A percentile compares a stretch with the other conserved stretches of the same genome.
Conservation (phyloP, 305 asterid species). For the Fraxinus ornus region DNA sequence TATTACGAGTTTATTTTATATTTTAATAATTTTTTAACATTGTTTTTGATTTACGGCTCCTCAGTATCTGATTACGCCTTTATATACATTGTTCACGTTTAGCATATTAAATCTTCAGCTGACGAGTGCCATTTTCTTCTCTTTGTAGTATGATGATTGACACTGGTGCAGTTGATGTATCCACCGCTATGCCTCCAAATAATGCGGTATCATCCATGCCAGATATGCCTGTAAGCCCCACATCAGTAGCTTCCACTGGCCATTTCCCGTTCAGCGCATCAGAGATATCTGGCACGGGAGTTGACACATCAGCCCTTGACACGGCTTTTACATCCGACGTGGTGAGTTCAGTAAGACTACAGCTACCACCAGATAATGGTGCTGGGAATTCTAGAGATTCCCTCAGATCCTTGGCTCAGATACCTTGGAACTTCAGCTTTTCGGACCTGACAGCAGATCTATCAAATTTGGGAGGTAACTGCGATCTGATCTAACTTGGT, state of each 20-base stretch:
- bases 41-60: no score
- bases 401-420: constrained; percentile 58
- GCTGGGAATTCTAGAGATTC: constrained; percentile 63
- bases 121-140: constrained; percentile 4
- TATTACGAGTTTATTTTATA: no score
- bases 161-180: constrained; percentile 41
- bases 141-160: constrained; percentile 48
- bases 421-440: constrained; percentile 76
- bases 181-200: constrained; percentile 48
- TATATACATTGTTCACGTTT: neutral
- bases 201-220: constrained; percentile 55
- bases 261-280: constrained; percentile 69
- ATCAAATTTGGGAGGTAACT: constrained; percentile 73
- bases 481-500: neutral
- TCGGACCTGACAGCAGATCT: constrained; percentile 71
- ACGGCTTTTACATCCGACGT: constrained; percentile 70
- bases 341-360: constrained; percentile 55
- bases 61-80: no score
- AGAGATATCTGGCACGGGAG: constrained; percentile 66
- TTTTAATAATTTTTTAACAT: no score
- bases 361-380: constrained; percentile 66
- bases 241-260: constrained; percentile 72
- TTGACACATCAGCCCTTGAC: constrained; percentile 62
- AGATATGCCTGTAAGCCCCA: constrained; percentile 70
- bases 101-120: neutral